Base-by-base conservation (phyloP, 2,329 filamentous ascomycete species). In the Chaetomium sp. region DNA sequence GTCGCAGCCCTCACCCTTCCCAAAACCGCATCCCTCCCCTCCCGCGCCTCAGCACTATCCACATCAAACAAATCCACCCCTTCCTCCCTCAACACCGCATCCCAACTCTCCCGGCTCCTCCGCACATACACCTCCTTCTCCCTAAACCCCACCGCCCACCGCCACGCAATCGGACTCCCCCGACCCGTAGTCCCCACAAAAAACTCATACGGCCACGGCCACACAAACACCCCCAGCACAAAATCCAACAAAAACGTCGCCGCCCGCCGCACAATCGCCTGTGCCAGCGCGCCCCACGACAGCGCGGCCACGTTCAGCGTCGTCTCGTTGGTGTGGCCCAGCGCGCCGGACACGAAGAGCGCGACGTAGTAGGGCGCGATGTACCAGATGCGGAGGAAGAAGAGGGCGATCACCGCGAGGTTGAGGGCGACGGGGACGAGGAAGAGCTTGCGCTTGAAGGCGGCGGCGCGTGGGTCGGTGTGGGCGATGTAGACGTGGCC, bases 371-470 rank as follows among this genome's bases (percentile, higher is more conserved):
- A 86, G 0, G 88, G 88, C 10, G 81, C 62, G 62, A 89, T 85
- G 69, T 77, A 74, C 69, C 81, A 88, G 58, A 86, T 74, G 61
- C 91, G 86, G 75, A 84, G 84, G 56, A 78, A 63, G 63, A 96
- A 83, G 36, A 89, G 71, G 2, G 77, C 66, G 7, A 78, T 74
- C 55, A 96, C 84, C 62, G 75, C 71, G 37, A 87, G 55, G 71
- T 96, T 96, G 72, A 96, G 83, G 14, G 84, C 70, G 14, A 90
- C 78, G 12, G 91, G 90, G 0, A 96, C 84, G 48, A 84, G 65
- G 72, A 96, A 96, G 65, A 95, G 87, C 66, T 89, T 87, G 68
- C 82, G 82, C 73, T 96, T 96, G 72, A 91, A 83, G 34, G 78
- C 76, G 19, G 73, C 71, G 0, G 85, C 84, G 59, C 87, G 84